A percentile compares a stretch with the other conserved stretches of the same genome.
Conservation (phyloP, 306 rosid species). For the Cyamopsis tetragonoloba region DNA sequence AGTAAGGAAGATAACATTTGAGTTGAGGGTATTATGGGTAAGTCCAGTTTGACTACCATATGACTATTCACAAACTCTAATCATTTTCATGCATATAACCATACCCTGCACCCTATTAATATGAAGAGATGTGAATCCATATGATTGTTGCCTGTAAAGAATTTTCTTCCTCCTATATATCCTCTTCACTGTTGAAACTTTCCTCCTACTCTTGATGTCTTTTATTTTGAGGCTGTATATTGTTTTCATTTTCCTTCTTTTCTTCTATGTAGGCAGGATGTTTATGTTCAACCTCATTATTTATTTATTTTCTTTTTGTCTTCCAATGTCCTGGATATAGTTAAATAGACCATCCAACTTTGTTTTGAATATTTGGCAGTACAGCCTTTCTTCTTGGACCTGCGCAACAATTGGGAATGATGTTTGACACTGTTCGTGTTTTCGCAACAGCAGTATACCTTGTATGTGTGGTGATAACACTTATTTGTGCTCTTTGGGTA, state of each 20-base stretch:
- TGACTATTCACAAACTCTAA: not conserved
- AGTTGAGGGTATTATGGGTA: not conserved
- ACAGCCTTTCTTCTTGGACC: constrained; percentile 93
- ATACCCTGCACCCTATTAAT: not conserved
- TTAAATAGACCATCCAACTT: constrained; percentile 16
- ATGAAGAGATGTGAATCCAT: not conserved
- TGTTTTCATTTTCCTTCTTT: not conserved
- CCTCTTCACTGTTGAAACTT: not conserved
- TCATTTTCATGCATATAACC: not conserved
- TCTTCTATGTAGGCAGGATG: not conserved
- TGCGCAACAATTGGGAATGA: constrained; percentile 64
- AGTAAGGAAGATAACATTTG: not conserved
- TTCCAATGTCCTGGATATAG: constrained; percentile 15
- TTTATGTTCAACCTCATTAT: not conserved
- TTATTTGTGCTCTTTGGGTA: constrained; percentile 90
- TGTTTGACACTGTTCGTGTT: constrained; percentile 80
- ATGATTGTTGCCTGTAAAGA: not conserved
- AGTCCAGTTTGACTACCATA: not conserved
- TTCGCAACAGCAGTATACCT: constrained; percentile 81
- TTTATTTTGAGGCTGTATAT: not conserved
- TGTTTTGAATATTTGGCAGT: constrained; percentile 59
- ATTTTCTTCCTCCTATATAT: not conserved
- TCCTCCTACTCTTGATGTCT: not conserved
- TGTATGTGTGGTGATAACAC: constrained; percentile 81
- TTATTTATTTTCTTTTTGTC: not conserved